Evolutionary conservation across 305 asterid genomes (phyloP), one percentile per base, ranked within the genome.

Genomic region (Fraxinus baroniana): DNA sequence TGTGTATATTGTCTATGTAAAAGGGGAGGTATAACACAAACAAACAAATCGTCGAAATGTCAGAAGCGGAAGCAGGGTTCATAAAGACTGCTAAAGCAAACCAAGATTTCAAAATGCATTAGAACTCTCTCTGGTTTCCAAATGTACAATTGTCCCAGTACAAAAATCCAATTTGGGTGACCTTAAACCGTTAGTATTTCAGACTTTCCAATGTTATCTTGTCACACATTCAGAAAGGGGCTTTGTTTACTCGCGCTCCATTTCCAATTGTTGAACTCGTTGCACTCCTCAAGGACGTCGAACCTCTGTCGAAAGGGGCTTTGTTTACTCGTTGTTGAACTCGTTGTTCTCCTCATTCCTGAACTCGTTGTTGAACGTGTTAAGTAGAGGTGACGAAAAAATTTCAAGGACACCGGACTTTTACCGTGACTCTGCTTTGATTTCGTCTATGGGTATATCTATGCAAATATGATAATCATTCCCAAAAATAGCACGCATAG

Each of bases 401-500:
- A 68, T 84, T 17, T 78, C 82, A 2, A 49, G 26, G 72, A 52
- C 68, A 3, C 86, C 89, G 2, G 83, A 84, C 73, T 86, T 88
- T 13, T 62, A 79, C 81, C 86, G 81, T 4, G 84, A 87, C 44
- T 82, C 86, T 0, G 39, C 82, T 82, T 78, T 87, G 49, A 80
- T 84, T 41, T 82, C 89, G 5, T 32, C 35, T 32, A 32, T 32
- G 35, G 5, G 5, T 32, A 32, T 32, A 32, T 32, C 35, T 33
- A 0, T 33, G 36, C 36, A 33, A 33, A 33, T 33, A 33, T 33
- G 4, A 33, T 33, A 33, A 33, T 33, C 36, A 33, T 33, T 3
- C 36, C 35, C 35, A 32, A 32, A 32, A 32, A 32, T 32, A 32
- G 35, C 35, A 32, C 35, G 5, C 35, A 32, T 32, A 32, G 35